These are phyloP conservation scores for Grosmannia clavigera DNA, from an alignment of 2,329 filamentous ascomycete species.

Conservation along the genomic window DNA sequence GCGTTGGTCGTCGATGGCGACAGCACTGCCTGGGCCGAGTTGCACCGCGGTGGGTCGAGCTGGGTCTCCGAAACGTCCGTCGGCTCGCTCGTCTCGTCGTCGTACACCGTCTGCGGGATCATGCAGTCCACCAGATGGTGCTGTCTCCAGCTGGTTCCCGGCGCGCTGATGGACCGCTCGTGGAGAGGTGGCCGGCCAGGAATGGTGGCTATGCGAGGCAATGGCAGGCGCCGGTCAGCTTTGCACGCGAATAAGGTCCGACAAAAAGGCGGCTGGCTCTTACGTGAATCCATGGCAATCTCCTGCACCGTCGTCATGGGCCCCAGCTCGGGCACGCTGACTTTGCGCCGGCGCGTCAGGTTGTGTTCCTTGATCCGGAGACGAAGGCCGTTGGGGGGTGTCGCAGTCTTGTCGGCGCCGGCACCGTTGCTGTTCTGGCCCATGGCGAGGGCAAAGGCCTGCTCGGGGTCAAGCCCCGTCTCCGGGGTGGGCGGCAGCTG, in stretches of 20 bases:
- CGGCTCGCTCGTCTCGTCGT: slow-evolving; percentile 22
- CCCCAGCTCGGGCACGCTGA: slow-evolving; percentile 51
- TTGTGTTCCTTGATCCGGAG: slow-evolving; percentile 46
- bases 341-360: slow-evolving; percentile 45
- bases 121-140: slow-evolving; percentile 27
- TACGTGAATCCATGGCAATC: slow-evolving; percentile 57
- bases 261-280: slow-evolving; percentile 17
- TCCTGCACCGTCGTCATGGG: slow-evolving; percentile 60
- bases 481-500: slow-evolving; percentile 23
- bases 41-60: slow-evolving; percentile 13
- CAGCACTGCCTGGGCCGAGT: slow-evolving; percentile 11
- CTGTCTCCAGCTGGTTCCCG: slow-evolving; percentile 36
- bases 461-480: slow-evolving; percentile 38
- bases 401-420: background rate
- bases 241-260: background rate
- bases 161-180: slow-evolving; percentile 52
- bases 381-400: slow-evolving; percentile 22
- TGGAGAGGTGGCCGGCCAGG: slow-evolving; percentile 52
- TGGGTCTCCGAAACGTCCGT: slow-evolving; percentile 12
- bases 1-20: background rate
- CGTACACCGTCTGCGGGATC: slow-evolving; percentile 17
- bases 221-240: background rate
- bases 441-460: slow-evolving; percentile 32
- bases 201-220: slow-evolving; percentile 44
- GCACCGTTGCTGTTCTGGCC: slow-evolving; percentile 16